phyloP scores from a whole-genome alignment of 129 eudicot genomes.

The Silybum marianum region DNA sequence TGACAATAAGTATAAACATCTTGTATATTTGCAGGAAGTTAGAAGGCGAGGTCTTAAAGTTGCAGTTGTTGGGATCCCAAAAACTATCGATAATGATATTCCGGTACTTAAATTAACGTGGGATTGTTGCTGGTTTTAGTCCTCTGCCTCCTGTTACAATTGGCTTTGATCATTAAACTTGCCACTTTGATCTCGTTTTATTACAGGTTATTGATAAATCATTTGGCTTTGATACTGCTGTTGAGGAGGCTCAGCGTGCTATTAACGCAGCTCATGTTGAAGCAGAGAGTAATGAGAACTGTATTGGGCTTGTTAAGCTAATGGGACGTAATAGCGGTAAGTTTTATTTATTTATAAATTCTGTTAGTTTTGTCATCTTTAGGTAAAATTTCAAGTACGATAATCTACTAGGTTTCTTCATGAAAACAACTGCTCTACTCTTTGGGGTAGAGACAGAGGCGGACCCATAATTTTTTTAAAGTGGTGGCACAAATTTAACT shows the following conservation, averaged over 20 bases:
- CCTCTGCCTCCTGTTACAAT: not conserved
- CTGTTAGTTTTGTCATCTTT: not conserved
- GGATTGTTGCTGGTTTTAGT: constrained; percentile 3
- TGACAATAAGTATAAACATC: not conserved
- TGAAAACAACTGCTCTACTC: not conserved
- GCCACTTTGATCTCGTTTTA: not conserved
- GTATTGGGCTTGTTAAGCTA: constrained; percentile 94
- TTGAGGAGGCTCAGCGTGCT: constrained; percentile 99
- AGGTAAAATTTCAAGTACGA: not conserved
- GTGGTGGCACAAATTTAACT: too few species aligned
- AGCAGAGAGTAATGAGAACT: constrained; percentile 80
- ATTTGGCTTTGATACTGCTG: constrained; percentile 95
- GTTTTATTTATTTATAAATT: constrained; percentile 8
- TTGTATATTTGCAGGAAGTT: constrained; percentile 57
- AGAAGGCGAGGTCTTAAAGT: constrained; percentile 88
- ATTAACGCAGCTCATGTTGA: constrained; percentile 96
- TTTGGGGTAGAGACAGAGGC: too few species aligned
- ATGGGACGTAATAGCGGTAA: constrained; percentile 98
- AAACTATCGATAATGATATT: constrained; percentile 93
- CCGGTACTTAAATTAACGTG: constrained; percentile 50
- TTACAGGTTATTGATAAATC: constrained; percentile 85
- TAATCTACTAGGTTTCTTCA: not conserved
- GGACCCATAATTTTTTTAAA: too few species aligned
- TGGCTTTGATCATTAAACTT: constrained; percentile 8
- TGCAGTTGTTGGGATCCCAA: constrained; percentile 91